These are phyloP conservation scores for Oenanthe javanica DNA, from an alignment of 140 eudicot species.

Conservation along the genomic window DNA sequence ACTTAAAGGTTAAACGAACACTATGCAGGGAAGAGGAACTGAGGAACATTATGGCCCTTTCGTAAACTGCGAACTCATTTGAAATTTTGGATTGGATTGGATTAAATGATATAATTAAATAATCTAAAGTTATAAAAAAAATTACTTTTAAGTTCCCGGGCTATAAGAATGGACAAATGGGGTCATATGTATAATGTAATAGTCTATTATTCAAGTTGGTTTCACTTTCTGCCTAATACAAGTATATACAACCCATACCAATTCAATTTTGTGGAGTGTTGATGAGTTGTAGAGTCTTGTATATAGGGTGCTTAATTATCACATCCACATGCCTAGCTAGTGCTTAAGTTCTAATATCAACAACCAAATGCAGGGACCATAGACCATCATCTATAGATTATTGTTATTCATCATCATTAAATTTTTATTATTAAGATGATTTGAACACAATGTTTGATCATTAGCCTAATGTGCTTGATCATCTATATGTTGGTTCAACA, in stretches of 20 bases:
- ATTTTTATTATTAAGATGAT: neutral
- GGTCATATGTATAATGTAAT: too few relatives aligned
- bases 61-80: too few relatives aligned
- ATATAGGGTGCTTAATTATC: neutral
- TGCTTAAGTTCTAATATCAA: too few relatives aligned
- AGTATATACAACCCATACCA: neutral
- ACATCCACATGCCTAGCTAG: neutral
- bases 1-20: too few relatives aligned
- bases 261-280: neutral
- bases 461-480: neutral
- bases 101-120: too few relatives aligned
- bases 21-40: too few relatives aligned
- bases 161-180: too few relatives aligned
- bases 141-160: too few relatives aligned
- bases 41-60: too few relatives aligned
- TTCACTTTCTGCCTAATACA: neutral
- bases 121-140: too few relatives aligned
- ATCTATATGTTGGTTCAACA: neutral
- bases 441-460: neutral
- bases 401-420: neutral
- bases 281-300: constrained; percentile 7
- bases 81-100: too few relatives aligned
- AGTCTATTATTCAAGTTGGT: neutral
- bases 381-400: neutral
- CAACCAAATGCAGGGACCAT: neutral